These are phyloP conservation scores for Madurella mycetomatis DNA, from an alignment of 2,329 filamentous ascomycete genomes.

Conservation along the genomic window DNA sequence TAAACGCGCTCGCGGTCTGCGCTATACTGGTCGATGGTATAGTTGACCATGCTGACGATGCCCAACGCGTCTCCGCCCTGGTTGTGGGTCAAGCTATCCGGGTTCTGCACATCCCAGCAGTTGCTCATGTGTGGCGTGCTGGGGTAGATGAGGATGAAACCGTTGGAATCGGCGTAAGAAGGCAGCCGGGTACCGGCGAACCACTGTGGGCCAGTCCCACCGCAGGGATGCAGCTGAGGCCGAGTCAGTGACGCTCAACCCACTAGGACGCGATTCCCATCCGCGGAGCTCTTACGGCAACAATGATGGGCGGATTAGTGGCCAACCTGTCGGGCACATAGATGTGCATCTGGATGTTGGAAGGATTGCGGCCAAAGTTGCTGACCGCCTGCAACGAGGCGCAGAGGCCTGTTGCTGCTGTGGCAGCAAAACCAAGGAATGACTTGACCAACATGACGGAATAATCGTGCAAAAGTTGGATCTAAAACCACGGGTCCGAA, in stretches of 20 bases:
- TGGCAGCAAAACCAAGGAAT: constrained; percentile 17
- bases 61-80: constrained; percentile 46
- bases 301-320: constrained; percentile 41
- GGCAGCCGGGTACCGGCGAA: constrained; percentile 43
- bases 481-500: no score
- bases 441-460: constrained; percentile 16
- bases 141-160: constrained; percentile 44
- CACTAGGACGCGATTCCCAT: neutral
- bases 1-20: constrained; percentile 44
- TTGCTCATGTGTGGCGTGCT: constrained; percentile 37
- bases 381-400: constrained; percentile 25
- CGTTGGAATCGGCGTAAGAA: constrained; percentile 30
- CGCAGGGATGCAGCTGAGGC: constrained; percentile 41
- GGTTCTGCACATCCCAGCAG: constrained; percentile 52
- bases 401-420: constrained; percentile 16
- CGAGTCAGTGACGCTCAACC: neutral
- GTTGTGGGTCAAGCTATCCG: constrained; percentile 43
- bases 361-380: constrained; percentile 33
- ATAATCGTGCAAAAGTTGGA: neutral
- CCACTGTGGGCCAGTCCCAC: constrained; percentile 37
- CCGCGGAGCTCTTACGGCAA: constrained; percentile 30
- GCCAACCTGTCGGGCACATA: constrained; percentile 31
- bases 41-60: constrained; percentile 50
- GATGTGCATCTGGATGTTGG: constrained; percentile 40
- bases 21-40: constrained; percentile 43